Evolutionary conservation across 148 eudicot genomes (phyloP).

Genomic region (Nepenthes gracilis): DNA sequence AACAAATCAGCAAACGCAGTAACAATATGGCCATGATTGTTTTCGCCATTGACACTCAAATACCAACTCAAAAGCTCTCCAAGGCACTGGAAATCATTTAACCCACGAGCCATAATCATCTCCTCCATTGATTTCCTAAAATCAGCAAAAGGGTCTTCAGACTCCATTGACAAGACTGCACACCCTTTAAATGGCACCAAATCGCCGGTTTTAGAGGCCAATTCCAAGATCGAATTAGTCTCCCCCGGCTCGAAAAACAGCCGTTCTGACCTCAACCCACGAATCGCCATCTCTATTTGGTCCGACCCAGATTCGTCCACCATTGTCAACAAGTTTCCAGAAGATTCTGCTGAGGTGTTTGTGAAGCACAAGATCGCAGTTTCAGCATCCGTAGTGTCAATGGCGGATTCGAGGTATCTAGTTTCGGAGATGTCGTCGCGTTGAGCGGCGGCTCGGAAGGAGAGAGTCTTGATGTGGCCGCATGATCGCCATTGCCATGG

Average conservation of each 20-base stretch:
- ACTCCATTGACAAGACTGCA: constrained; percentile 50
- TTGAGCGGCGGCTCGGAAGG: constrained; percentile 40
- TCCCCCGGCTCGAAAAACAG: constrained; percentile 62
- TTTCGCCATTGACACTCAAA: constrained; percentile 43
- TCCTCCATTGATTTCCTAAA: constrained; percentile 76
- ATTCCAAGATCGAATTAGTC: constrained; percentile 25
- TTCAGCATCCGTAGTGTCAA: neutral
- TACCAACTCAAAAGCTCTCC: constrained; percentile 64
- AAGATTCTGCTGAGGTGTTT: constrained; percentile 3
- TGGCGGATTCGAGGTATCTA: constrained; percentile 20
- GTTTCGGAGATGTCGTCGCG: constrained; percentile 21
- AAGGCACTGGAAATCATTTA: constrained; percentile 51
- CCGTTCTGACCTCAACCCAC: constrained; percentile 48
- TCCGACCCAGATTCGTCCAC: constrained; percentile 16
- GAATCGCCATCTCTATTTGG: constrained; percentile 34
- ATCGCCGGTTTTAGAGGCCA: neutral
- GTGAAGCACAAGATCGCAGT: constrained; percentile 7
- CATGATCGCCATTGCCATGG: constrained; percentile 60
- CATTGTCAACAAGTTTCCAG: constrained; percentile 16
- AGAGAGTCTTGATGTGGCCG: constrained; percentile 45
- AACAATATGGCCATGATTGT: constrained; percentile 61
- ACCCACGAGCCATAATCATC: constrained; percentile 71
- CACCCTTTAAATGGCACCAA: constrained; percentile 20
- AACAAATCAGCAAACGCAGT: constrained; percentile 78
- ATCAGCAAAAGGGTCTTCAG: constrained; percentile 50